A percentile compares a stretch with the other conserved stretches of the same genome.
Conservation (phyloP, 2,329 filamentous ascomycete genomes). For the Neofusicoccum kwambonambiense region DNA sequence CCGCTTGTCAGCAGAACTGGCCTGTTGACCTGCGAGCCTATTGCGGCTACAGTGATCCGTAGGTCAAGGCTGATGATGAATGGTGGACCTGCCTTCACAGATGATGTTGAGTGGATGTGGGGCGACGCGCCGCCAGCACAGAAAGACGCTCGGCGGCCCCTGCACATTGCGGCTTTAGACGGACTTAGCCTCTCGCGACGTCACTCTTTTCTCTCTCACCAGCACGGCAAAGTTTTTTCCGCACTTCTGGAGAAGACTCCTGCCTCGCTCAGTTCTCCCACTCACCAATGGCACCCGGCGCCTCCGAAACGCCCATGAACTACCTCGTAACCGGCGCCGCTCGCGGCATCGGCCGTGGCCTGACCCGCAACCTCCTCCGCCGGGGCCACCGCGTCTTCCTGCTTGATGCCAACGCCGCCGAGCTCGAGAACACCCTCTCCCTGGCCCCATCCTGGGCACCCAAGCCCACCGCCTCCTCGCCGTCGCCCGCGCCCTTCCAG, state of each 20-base stretch:
- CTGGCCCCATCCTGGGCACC: slow-evolving; percentile 23
- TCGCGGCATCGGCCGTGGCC: slow-evolving; percentile 47
- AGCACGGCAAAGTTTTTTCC: background rate
- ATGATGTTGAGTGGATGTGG: too few relatives aligned
- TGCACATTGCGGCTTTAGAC: too few relatives aligned
- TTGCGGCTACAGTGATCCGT: too few relatives aligned
- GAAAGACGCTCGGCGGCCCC: too few relatives aligned
- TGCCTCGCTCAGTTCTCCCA: background rate
- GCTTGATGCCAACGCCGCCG: slow-evolving; percentile 44
- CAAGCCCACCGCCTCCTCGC: background rate
- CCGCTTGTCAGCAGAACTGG: too few relatives aligned
- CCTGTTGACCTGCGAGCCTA: too few relatives aligned
- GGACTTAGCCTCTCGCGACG: background rate
- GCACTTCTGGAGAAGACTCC: background rate
- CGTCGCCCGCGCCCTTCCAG: slow-evolving; percentile 16
- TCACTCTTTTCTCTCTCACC: background rate
- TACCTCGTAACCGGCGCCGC: slow-evolving; percentile 44
- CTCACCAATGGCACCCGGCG: background rate
- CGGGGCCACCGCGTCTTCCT: slow-evolving; percentile 47
- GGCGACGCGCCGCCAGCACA: too few relatives aligned
- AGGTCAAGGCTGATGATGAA: too few relatives aligned
- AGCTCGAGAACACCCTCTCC: slow-evolving; percentile 37
- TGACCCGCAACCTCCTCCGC: slow-evolving; percentile 44
- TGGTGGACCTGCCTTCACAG: too few relatives aligned
- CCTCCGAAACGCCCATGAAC: slow-evolving; percentile 20